A percentile compares a stretch with the other conserved stretches of the same genome.
phyloP scores from a whole-genome alignment of 2,329 filamentous ascomycete genomes.

The Colletotrichum camelliae region DNA sequence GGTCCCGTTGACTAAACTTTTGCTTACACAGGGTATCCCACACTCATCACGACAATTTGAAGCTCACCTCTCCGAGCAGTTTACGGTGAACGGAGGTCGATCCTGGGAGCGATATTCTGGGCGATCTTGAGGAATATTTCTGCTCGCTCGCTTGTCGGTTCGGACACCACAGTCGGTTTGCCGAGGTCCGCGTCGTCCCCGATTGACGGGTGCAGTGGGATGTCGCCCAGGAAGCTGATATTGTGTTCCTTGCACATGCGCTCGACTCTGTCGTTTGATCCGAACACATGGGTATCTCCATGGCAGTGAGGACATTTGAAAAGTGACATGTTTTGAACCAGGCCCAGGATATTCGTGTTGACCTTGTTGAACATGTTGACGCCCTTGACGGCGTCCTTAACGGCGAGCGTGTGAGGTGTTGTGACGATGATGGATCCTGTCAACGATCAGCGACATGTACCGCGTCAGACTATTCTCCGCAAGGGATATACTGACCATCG shows the following conservation, averaged over 20 bases:
- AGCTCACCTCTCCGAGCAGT: neutral
- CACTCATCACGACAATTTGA: neutral
- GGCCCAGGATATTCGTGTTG: slow-evolving; percentile 78
- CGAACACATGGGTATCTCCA: slow-evolving; percentile 78
- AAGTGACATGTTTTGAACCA: slow-evolving; percentile 91
- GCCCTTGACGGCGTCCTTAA: slow-evolving; percentile 90
- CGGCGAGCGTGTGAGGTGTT: slow-evolving; percentile 90
- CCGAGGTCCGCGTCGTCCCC: slow-evolving; percentile 88
- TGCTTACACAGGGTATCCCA: slow-evolving; percentile 19
- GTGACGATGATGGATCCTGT: slow-evolving; percentile 83
- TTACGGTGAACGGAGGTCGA: slow-evolving; percentile 30
- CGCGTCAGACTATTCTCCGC: neutral
- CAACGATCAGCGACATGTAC: neutral
- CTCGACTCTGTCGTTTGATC: slow-evolving; percentile 67
- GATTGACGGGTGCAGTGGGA: slow-evolving; percentile 85
- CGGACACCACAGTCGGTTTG: slow-evolving; percentile 87
- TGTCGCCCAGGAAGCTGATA: slow-evolving; percentile 84
- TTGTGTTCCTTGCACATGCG: slow-evolving; percentile 73
- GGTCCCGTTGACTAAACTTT: slow-evolving; percentile 18
- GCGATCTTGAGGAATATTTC: slow-evolving; percentile 77
- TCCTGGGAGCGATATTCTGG: slow-evolving; percentile 52
- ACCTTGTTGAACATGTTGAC: slow-evolving; percentile 93
- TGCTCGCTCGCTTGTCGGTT: slow-evolving; percentile 77
- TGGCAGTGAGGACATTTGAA: slow-evolving; percentile 83
- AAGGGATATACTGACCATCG: slow-evolving; percentile 62